These are phyloP conservation scores for Brachypodium distachyon DNA, from an alignment of 202 grass and related monocot genomes.

Conservation along the genomic window DNA sequence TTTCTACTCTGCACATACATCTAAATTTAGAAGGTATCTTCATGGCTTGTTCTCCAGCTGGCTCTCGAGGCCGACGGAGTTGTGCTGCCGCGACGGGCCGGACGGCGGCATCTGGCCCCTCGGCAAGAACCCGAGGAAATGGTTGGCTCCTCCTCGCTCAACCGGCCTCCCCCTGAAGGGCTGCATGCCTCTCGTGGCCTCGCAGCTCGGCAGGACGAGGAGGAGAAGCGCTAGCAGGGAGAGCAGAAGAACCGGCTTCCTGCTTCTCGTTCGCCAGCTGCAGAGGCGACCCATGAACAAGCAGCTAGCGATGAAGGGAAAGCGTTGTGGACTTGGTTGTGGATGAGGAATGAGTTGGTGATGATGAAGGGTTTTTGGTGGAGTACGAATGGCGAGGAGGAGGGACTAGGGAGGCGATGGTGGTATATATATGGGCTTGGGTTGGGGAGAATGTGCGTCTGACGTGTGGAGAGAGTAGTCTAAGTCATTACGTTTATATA, in stretches of 20 bases:
- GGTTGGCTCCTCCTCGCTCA: constrained; percentile 18
- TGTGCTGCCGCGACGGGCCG: constrained; percentile 62
- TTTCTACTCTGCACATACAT: background rate
- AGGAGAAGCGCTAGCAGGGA: constrained; percentile 26
- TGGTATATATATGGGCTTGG: background rate
- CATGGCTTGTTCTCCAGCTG: constrained; percentile 34
- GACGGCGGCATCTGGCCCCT: constrained; percentile 43
- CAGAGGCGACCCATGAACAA: background rate
- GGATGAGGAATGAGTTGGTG: background rate
- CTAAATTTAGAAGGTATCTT: no score
- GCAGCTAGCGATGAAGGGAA: background rate
- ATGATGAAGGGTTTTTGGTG: constrained; percentile 7
- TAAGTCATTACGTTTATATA: constrained; percentile 20
- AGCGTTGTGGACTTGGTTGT: no score
- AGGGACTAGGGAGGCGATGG: background rate
- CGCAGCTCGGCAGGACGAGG: constrained; percentile 23
- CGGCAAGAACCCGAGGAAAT: constrained; percentile 64
- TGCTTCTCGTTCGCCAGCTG: background rate
- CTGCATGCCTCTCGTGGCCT: constrained; percentile 55
- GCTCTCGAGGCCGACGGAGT: constrained; percentile 64
- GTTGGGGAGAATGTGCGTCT: background rate
- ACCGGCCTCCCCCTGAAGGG: constrained; percentile 46
- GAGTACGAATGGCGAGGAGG: constrained; percentile 8
- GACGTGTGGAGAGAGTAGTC: background rate
- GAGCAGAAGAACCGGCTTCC: background rate